A percentile compares a stretch with the other conserved stretches of the same genome.
Evolutionary conservation across 345 rosid species (phyloP).

Genomic region (Anastatica hierochuntica): DNA sequence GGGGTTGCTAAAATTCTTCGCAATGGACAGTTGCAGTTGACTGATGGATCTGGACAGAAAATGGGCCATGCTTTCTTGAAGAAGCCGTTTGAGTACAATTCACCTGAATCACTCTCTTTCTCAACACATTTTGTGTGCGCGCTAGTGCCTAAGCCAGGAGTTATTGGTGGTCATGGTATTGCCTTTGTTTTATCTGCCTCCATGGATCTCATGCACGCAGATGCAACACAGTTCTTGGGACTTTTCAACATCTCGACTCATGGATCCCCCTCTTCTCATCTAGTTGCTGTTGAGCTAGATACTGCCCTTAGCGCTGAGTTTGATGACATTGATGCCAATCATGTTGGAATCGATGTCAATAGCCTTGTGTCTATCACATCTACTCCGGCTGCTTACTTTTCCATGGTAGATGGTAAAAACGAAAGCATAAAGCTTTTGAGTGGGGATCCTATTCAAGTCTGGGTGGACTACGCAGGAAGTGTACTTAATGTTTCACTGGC

Average conservation of each 20-base stretch:
- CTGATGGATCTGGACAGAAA: slow-evolving; percentile 28
- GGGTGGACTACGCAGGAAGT: slow-evolving; percentile 46
- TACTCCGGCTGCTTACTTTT: slow-evolving; percentile 32
- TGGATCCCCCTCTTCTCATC: slow-evolving; percentile 32
- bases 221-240: slow-evolving; percentile 30
- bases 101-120: slow-evolving; percentile 22
- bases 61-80: slow-evolving; percentile 40
- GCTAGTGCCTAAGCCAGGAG: slow-evolving; percentile 17
- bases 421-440: slow-evolving; percentile 31
- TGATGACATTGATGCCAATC: slow-evolving; percentile 36
- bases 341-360: slow-evolving; percentile 57
- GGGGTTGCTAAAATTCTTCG: slow-evolving; percentile 31
- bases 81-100: slow-evolving; percentile 24
- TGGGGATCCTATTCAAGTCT: slow-evolving; percentile 37
- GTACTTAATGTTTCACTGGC: slow-evolving; percentile 38
- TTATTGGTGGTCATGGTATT: slow-evolving; percentile 36
- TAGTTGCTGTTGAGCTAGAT: slow-evolving; percentile 55
- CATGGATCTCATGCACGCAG: slow-evolving; percentile 16
- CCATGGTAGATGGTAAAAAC: slow-evolving; percentile 5
- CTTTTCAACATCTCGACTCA: slow-evolving; percentile 33
- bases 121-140: slow-evolving; percentile 36
- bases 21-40: slow-evolving; percentile 38
- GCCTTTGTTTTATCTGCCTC: slow-evolving; percentile 33
- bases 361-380: slow-evolving; percentile 26
- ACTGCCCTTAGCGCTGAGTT: slow-evolving; percentile 36